phyloP scores from a whole-genome alignment of 2,329 filamentous ascomycete genomes.

The Tolypocladium tropicale region DNA sequence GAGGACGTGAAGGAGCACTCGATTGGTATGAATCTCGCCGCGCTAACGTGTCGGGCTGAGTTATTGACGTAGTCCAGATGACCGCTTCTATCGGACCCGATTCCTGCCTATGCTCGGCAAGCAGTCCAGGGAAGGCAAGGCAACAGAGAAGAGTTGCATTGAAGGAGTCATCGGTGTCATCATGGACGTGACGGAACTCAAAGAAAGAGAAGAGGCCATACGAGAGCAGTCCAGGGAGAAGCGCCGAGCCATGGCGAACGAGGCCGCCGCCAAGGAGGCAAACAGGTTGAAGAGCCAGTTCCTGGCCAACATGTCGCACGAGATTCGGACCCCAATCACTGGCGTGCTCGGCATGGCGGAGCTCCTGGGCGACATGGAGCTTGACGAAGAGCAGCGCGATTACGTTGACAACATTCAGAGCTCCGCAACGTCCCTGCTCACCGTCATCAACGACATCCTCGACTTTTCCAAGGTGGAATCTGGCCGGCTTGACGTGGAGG shows the following conservation, averaged over 20 bases:
- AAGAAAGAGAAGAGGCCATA: conserved; percentile 52
- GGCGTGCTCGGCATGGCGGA: conserved; percentile 76
- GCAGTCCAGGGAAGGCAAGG: conserved; percentile 39
- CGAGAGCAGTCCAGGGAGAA: conserved; percentile 59
- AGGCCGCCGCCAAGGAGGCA: conserved; percentile 69
- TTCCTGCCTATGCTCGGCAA: conserved; percentile 56
- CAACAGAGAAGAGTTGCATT: conserved; percentile 36
- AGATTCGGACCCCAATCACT: conserved; percentile 68
- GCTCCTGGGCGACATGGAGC: conserved; percentile 55
- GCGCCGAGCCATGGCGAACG: conserved; percentile 59
- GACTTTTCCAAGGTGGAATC: conserved; percentile 85
- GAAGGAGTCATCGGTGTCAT: conserved; percentile 70
- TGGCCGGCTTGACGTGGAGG: conserved; percentile 66
- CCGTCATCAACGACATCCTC: conserved; percentile 84
- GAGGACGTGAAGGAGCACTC: conserved; percentile 57
- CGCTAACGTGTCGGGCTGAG: background rate
- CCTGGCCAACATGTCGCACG: conserved; percentile 72
- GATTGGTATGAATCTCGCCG: conserved; percentile 27
- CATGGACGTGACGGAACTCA: conserved; percentile 68
- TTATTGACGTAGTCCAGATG: conserved; percentile 24
- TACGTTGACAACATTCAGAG: conserved; percentile 70
- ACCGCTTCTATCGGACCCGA: conserved; percentile 61
- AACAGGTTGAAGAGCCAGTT: conserved; percentile 74
- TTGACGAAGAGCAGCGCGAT: conserved; percentile 62
- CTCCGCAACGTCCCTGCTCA: conserved; percentile 71